Base-by-base conservation (phyloP, 768 basidiomycete genomes). In the Gautieria morchelliformis region DNA sequence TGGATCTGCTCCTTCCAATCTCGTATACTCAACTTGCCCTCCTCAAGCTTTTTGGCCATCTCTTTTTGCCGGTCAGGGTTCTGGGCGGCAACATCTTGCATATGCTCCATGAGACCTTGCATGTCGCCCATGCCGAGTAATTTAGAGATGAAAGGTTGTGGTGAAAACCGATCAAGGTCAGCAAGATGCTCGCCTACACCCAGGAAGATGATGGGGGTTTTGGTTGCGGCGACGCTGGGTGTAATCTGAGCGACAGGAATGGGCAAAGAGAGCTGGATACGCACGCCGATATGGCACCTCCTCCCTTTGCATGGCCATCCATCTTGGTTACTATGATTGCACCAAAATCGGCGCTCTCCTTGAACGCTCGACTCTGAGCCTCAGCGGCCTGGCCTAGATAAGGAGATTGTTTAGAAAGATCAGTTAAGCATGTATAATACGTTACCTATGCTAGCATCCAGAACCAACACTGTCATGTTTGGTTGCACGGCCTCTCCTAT, bases 271-370 rank as follows among this genome's bases (percentile, higher is more conserved):
- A 17, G 11, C 15, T 46, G 48, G n/a, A 4, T 20, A 78, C 93
- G 59, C 72, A 97, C 95, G 95, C 95, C 46, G 96, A 99, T 59
- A 99, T 98, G 32, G 96, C 96, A 22, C 96, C 96, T 69, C 96
- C 96, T 56, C 96, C 96, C 69, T 96, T 98, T 1, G 96, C 96
- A 65, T 99, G 96, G 4, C 96, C 96, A 64, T 99, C 96, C 85
- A 99, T 92, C 73, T 99, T 99, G 11, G 96, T 99, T 15, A 99
- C 96, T 59, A 99, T 96, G 62, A 99, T 99, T 2, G 95, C 96
- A 58, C 95, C 96, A 68, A 99, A 99, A 67, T 96, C 84, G 20
- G 93, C 90, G 59, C 88, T 92, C 61, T 98, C 95, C 72, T 99
- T 99, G 79, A 99, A 99, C 1, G 96, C 96, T 42, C 83, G 82